These are phyloP conservation scores for Ophiostoma ulmi DNA, from an alignment of 2,329 filamentous ascomycete genomes.

Conservation along the genomic window DNA sequence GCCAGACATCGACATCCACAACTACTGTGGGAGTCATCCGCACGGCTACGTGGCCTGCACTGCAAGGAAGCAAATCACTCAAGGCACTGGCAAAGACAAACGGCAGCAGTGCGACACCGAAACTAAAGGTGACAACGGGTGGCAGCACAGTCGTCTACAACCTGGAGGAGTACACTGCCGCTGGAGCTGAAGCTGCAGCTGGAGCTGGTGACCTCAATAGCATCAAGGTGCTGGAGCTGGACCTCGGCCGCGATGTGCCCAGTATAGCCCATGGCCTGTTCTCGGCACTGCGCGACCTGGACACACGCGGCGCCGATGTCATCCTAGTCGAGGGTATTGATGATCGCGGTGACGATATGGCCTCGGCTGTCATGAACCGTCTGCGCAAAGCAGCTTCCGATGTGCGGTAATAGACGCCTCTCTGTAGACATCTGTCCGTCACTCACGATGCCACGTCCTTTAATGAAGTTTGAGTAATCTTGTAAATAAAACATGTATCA, in stretches of 20 bases:
- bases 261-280: slow-evolving; percentile 84
- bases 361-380: slow-evolving; percentile 81
- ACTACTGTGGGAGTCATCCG: slow-evolving; percentile 48
- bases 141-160: slow-evolving; percentile 27
- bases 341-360: slow-evolving; percentile 74
- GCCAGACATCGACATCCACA: not conserved
- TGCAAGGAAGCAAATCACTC: slow-evolving; percentile 37
- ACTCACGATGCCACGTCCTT: not conserved
- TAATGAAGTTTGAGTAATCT: not conserved
- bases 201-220: slow-evolving; percentile 24
- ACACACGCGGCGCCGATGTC: slow-evolving; percentile 69
- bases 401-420: slow-evolving; percentile 37
- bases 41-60: slow-evolving; percentile 49
- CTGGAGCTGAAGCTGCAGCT: not conserved
- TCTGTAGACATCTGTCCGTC: not conserved
- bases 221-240: slow-evolving; percentile 57
- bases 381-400: slow-evolving; percentile 70
- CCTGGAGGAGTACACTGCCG: slow-evolving; percentile 41
- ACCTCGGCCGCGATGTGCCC: slow-evolving; percentile 64
- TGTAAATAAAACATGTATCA: slow-evolving; percentile 21
- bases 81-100: not conserved
- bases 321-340: slow-evolving; percentile 89
- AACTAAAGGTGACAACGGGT: not conserved
- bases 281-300: slow-evolving; percentile 77
- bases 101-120: not conserved